phyloP scores from a whole-genome alignment of 176 grass and related monocot species.

The Ananas comosus region DNA sequence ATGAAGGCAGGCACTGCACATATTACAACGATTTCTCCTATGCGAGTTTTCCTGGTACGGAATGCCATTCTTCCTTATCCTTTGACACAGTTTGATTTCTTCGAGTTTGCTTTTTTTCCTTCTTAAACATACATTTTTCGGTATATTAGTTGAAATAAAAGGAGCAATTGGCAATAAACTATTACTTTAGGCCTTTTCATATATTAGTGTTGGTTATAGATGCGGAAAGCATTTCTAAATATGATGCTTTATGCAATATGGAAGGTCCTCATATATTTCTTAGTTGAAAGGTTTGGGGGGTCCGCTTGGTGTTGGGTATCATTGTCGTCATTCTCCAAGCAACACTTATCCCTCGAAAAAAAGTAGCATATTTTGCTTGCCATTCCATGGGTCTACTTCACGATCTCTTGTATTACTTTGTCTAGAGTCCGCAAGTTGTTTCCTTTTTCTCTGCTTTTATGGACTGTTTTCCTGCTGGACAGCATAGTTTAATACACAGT shows the following conservation, averaged over 20 bases:
- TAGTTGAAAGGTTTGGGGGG: no score
- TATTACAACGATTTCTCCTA: conserved; percentile 37
- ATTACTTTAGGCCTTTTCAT: background rate
- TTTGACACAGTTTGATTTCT: background rate
- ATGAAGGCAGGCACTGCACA: conserved; percentile 42
- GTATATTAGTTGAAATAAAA: background rate
- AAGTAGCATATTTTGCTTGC: background rate
- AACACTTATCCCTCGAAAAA: background rate
- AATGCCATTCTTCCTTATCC: background rate
- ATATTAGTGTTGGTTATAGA: background rate
- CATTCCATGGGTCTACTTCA: background rate
- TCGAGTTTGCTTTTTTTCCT: background rate
- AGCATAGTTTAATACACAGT: no score
- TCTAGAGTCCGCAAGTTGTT: background rate
- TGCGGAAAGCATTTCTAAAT: background rate
- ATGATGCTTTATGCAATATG: background rate
- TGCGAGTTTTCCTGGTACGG: conserved; percentile 34
- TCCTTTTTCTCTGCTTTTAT: background rate
- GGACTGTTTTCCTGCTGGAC: no score
- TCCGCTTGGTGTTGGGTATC: background rate
- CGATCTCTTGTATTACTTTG: background rate
- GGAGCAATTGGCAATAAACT: background rate
- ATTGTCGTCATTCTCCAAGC: background rate
- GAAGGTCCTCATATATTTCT: background rate
- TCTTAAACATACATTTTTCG: background rate